Conservation (phyloP, 2,329 filamentous ascomycete species). For the Ceratocystiopsis sp. region DNA sequence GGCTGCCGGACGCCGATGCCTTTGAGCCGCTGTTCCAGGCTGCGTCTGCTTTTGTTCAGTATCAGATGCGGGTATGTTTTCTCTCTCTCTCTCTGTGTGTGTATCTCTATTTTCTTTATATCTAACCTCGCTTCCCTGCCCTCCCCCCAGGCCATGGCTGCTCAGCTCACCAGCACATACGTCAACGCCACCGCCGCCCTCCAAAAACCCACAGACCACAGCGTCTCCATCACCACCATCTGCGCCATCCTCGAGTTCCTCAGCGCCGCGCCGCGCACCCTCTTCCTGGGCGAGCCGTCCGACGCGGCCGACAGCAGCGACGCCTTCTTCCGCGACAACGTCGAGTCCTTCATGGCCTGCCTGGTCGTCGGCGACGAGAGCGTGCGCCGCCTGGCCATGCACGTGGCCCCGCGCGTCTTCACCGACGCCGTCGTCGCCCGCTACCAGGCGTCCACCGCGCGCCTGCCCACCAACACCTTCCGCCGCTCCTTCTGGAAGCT, state of each 20-base stretch:
- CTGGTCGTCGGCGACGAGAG: constrained; percentile 33
- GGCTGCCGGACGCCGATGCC: constrained; percentile 27
- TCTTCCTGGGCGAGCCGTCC: constrained; percentile 25
- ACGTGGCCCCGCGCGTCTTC: constrained; percentile 32
- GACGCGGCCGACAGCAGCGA: constrained; percentile 17
- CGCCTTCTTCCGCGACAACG: constrained; percentile 26
- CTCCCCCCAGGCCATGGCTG: constrained; percentile 20
- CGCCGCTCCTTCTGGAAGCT: constrained; percentile 33
- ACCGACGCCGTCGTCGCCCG: constrained; percentile 19
- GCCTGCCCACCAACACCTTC: constrained; percentile 21
- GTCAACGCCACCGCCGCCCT: constrained; percentile 22
- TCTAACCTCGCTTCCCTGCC: too few relatives aligned
- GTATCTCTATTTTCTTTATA: too few relatives aligned
- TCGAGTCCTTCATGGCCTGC: constrained; percentile 35
- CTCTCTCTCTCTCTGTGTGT: background rate
- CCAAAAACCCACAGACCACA: constrained; percentile 22
- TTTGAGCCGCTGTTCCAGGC: constrained; percentile 39
- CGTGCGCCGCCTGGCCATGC: constrained; percentile 29
- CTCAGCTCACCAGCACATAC: constrained; percentile 21
- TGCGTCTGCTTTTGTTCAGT: constrained; percentile 38
- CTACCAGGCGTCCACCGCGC: constrained; percentile 17
- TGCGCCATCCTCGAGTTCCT: constrained; percentile 41
- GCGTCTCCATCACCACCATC: constrained; percentile 25
- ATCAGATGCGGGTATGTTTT: constrained; percentile 34
- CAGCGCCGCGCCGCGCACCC: constrained; percentile 31